A percentile compares a stretch with the other conserved stretches of the same genome.
Evolutionary conservation across 106 monocot species (phyloP).

Genomic region (Cymbidium sinense): DNA sequence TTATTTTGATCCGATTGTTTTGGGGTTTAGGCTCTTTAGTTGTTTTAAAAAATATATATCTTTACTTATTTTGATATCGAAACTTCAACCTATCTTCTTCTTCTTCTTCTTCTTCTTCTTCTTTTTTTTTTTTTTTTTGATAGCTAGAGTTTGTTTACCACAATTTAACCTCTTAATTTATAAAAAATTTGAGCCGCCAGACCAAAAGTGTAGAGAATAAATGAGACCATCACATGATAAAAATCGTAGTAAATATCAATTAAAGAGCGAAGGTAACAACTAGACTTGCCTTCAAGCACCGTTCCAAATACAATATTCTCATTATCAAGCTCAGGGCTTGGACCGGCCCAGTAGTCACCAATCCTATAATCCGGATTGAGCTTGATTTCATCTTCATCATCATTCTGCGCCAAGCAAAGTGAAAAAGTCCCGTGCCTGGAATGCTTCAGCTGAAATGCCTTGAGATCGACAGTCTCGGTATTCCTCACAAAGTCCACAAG

Average conservation of each 20-base stretch:
- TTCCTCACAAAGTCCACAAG: slow-evolving; percentile 49
- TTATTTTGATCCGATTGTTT: too few relatives aligned
- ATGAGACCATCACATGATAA: background rate
- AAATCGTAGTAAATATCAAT: background rate
- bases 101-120: too few relatives aligned
- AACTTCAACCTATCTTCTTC: too few relatives aligned
- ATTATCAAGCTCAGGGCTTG: slow-evolving; percentile 79
- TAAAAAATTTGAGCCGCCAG: too few relatives aligned
- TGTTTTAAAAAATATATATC: too few relatives aligned
- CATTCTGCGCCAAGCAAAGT: slow-evolving; percentile 74
- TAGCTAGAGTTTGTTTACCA: too few relatives aligned
- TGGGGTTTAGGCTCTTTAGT: too few relatives aligned
- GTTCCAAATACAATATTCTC: slow-evolving; percentile 90
- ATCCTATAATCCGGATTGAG: slow-evolving; percentile 75
- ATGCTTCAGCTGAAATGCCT: slow-evolving; percentile 69
- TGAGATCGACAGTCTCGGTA: slow-evolving; percentile 55
- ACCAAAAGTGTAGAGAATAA: too few relatives aligned
- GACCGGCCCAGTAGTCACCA: slow-evolving; percentile 94
- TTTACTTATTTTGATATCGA: too few relatives aligned
- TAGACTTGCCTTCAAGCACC: slow-evolving; percentile 79
- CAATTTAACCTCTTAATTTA: too few relatives aligned
- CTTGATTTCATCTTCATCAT: slow-evolving; percentile 83
- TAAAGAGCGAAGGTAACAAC: background rate
- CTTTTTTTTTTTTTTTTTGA: too few relatives aligned
- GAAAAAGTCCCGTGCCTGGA: slow-evolving; percentile 69